A percentile compares a stretch with the other conserved stretches of the same genome.
Evolutionary conservation across 163 green algal genomes (phyloP).

Genomic region (Scenedesmus sp.): DNA sequence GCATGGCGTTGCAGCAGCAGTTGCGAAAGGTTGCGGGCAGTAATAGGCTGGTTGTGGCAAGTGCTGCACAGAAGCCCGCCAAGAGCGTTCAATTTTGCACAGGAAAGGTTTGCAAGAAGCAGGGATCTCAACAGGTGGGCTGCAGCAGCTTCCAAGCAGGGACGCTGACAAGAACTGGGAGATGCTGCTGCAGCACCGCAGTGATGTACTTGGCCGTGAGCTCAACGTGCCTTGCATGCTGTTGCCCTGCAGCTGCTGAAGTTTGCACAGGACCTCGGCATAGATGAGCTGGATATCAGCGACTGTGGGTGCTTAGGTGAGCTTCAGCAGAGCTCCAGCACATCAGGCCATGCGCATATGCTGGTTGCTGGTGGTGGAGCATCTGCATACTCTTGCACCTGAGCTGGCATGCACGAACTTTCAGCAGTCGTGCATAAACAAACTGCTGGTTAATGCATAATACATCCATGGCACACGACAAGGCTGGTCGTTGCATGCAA

Average conservation of each 20-base stretch:
- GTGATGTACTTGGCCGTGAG: not conserved
- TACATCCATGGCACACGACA: too few species aligned
- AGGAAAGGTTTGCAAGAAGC: slow-evolving; percentile 51
- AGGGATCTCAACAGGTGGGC: slow-evolving; percentile 38
- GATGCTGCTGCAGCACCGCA: not conserved
- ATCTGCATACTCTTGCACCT: not conserved
- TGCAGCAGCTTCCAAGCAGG: not conserved
- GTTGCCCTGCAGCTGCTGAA: slow-evolving; percentile 19
- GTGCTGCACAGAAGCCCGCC: not conserved
- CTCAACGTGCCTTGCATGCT: not conserved
- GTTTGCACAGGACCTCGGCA: slow-evolving; percentile 46
- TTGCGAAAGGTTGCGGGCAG: not conserved
- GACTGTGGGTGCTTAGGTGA: slow-evolving; percentile 42
- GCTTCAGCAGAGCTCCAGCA: not conserved
- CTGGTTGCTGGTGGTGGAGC: not conserved
- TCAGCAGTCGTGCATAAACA: too few species aligned
- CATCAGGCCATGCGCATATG: not conserved
- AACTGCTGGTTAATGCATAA: too few species aligned
- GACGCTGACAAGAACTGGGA: not conserved
- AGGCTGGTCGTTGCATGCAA: too few species aligned
- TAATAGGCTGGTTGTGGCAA: not conserved
- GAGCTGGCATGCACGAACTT: too few species aligned
- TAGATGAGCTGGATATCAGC: slow-evolving; percentile 17
- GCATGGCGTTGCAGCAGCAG: not conserved
- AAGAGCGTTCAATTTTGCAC: slow-evolving; percentile 37